Evolutionary conservation across 257 asterid species (phyloP).

Genomic region (Penstemon barbatus): DNA sequence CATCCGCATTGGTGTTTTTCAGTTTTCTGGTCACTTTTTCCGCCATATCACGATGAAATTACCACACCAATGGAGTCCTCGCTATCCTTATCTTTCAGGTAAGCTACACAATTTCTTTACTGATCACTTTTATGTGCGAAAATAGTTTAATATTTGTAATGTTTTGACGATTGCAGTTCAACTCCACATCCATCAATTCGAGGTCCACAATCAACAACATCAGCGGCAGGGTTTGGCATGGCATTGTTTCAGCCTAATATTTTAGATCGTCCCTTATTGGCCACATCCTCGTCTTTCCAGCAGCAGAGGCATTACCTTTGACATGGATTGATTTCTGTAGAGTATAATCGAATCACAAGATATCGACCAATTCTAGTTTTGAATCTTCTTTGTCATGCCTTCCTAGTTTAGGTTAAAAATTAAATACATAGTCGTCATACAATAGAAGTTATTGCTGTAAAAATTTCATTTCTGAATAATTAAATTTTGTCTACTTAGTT

Average conservation of each 20-base stretch:
- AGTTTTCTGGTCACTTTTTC: slow-evolving; percentile 91
- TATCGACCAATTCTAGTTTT: neutral
- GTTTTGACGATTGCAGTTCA: slow-evolving; percentile 47
- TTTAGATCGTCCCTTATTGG: slow-evolving; percentile 62
- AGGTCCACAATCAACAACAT: slow-evolving; percentile 51
- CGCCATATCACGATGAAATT: slow-evolving; percentile 55
- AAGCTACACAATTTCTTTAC: neutral
- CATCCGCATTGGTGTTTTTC: slow-evolving; percentile 31
- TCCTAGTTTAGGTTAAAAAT: neutral
- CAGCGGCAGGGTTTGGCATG: slow-evolving; percentile 53
- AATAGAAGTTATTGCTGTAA: neutral
- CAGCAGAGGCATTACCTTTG: slow-evolving; percentile 62
- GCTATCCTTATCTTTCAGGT: slow-evolving; percentile 85
- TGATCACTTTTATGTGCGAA: no score
- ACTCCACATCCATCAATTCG: slow-evolving; percentile 55
- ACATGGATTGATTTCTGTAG: slow-evolving; percentile 26
- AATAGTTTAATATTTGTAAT: neutral
- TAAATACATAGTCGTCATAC: neutral
- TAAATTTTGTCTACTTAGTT: no score
- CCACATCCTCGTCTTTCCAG: slow-evolving; percentile 60
- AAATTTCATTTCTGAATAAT: no score
- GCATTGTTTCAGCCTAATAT: slow-evolving; percentile 57
- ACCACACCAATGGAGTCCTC: slow-evolving; percentile 78
- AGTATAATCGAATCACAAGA: slow-evolving; percentile 17
- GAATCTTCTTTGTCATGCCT: neutral